These are phyloP conservation scores for Trichomonas gallinae DNA, from an alignment of 208 protist species.

Conservation along the genomic window DNA sequence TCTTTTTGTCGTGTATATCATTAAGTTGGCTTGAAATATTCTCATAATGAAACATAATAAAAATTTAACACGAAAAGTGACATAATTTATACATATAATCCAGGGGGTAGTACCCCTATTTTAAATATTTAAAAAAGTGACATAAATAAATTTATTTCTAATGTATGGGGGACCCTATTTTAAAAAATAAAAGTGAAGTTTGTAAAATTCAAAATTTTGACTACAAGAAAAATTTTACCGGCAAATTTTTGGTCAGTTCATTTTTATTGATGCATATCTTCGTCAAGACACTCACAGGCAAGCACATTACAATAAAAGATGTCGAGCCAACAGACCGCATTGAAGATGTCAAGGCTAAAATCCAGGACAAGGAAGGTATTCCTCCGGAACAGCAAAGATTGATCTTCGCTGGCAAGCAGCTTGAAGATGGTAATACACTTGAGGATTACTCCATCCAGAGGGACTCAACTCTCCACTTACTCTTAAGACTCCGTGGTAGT, in stretches of 20 bases:
- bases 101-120: too few species aligned
- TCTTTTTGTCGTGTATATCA: neutral
- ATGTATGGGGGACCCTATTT: too few species aligned
- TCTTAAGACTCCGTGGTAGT: constrained; percentile 71
- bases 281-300: constrained; percentile 84
- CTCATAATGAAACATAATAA: neutral
- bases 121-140: too few species aligned
- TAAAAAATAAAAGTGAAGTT: too few species aligned
- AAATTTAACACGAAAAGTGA: neutral
- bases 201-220: too few species aligned
- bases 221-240: too few species aligned
- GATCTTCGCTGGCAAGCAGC: constrained; percentile 57
- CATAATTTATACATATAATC: too few species aligned
- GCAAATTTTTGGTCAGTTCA: too few species aligned
- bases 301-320: constrained; percentile 92
- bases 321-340: constrained; percentile 84
- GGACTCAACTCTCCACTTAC: constrained; percentile 88
- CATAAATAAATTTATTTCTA: too few species aligned
- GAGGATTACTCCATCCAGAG: constrained; percentile 66
- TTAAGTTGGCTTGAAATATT: neutral
- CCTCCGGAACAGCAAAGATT: constrained; percentile 54
- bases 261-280: constrained; percentile 93
- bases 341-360: constrained; percentile 89
- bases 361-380: constrained; percentile 90
- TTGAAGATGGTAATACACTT: constrained; percentile 55